Conservation (phyloP, 2,329 filamentous ascomycete species). For the Penicillium sp. region DNA sequence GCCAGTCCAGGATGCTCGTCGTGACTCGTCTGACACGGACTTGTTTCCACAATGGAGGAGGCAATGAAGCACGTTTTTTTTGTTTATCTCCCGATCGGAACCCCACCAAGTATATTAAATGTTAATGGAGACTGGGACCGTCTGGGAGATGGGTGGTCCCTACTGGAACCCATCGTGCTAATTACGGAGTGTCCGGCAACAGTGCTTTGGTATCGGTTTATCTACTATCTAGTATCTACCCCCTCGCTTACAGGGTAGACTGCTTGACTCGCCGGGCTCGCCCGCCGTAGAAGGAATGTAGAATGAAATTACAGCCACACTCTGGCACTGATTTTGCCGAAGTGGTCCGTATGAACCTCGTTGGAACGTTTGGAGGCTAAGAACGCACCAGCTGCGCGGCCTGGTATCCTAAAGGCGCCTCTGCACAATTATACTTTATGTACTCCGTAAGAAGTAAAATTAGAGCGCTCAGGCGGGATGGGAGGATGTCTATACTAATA, state of each 20-base stretch:
- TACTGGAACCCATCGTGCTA: neutral
- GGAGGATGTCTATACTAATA: too few relatives aligned
- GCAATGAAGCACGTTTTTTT: neutral
- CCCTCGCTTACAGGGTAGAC: neutral
- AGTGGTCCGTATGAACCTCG: neutral
- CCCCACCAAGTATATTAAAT: neutral
- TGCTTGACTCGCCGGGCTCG: too few relatives aligned
- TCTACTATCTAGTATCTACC: neutral
- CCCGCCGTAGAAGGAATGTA: neutral
- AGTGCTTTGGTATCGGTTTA: neutral
- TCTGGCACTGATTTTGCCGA: neutral
- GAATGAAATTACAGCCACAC: neutral
- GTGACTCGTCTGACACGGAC: neutral
- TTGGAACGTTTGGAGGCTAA: neutral
- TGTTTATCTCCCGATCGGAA: constrained; percentile 11
- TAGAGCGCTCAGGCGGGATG: neutral
- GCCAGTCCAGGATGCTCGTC: neutral
- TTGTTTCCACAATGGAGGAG: constrained; percentile 2
- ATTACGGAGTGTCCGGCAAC: neutral
- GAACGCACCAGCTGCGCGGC: neutral
- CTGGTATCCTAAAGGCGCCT: neutral
- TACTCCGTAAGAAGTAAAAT: neutral
- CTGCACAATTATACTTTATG: neutral
- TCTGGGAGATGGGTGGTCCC: neutral
- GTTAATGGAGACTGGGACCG: neutral